These are phyloP conservation scores for Colletotrichum siamense DNA, from an alignment of 2,329 filamentous ascomycete species.

Conservation along the genomic window DNA sequence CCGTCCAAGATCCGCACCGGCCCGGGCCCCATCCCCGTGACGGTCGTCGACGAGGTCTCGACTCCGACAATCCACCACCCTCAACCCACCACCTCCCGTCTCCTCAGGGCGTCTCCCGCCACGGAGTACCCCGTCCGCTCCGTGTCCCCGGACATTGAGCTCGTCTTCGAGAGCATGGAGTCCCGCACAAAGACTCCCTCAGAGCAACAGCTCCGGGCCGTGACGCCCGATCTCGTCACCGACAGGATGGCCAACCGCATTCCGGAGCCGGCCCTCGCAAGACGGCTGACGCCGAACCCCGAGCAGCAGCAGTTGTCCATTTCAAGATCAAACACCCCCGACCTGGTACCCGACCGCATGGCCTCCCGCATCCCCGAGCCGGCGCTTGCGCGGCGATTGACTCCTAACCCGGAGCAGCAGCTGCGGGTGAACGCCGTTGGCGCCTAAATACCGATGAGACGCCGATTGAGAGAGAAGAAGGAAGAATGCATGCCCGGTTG, in stretches of 20 bases:
- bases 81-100: slow-evolving; percentile 60
- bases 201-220: slow-evolving; percentile 39
- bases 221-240: slow-evolving; percentile 65
- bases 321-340: slow-evolving; percentile 50
- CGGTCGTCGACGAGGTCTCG: slow-evolving; percentile 48
- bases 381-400: slow-evolving; percentile 46
- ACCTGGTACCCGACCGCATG: slow-evolving; percentile 67
- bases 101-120: slow-evolving; percentile 60
- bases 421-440: slow-evolving; percentile 30
- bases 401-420: slow-evolving; percentile 54
- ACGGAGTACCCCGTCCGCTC: slow-evolving; percentile 61
- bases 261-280: slow-evolving; percentile 49
- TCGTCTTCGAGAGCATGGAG: slow-evolving; percentile 18
- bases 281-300: slow-evolving; percentile 53
- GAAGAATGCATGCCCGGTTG: neutral
- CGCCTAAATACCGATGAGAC: slow-evolving; percentile 17
- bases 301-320: slow-evolving; percentile 35
- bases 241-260: slow-evolving; percentile 62
- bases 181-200: slow-evolving; percentile 37
- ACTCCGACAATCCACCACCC: slow-evolving; percentile 55
- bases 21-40: slow-evolving; percentile 42
- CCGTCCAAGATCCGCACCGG: slow-evolving; percentile 62
- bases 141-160: slow-evolving; percentile 14
- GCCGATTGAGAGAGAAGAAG: neutral
- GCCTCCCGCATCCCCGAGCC: slow-evolving; percentile 60